A percentile compares a stretch with the other conserved stretches of the same genome.
phyloP scores from a whole-genome alignment of 768 basidiomycete genomes.

The Xanthoconium purpureum region DNA sequence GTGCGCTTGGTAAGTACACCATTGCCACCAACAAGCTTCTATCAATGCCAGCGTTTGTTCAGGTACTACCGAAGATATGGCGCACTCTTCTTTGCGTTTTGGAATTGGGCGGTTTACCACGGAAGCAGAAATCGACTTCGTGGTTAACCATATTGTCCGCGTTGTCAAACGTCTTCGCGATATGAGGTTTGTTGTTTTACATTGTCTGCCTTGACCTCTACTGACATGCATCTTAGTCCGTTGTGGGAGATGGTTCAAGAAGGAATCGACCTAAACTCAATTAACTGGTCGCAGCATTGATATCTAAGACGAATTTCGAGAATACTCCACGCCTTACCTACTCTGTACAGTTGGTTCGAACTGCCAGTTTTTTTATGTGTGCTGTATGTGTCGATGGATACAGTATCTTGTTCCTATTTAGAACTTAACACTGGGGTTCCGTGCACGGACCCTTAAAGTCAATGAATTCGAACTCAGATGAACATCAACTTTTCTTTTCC shows the following conservation, averaged over 20 bases:
- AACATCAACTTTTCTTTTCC: conserved; percentile 26
- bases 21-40: background rate
- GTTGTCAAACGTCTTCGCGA: conserved; percentile 89
- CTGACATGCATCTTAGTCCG: conserved; percentile 50
- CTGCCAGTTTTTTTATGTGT: background rate
- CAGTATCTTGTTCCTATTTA: background rate
- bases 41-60: background rate
- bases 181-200: conserved; percentile 64
- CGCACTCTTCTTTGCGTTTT: conserved; percentile 95
- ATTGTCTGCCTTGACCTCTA: conserved; percentile 3
- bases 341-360: conserved; percentile 10
- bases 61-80: conserved; percentile 98
- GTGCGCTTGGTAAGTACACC: conserved; percentile 73
- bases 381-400: background rate
- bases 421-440: conserved; percentile 12
- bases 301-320: background rate
- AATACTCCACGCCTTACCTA: conserved; percentile 11
- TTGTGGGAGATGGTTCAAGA: conserved; percentile 99
- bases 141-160: conserved; percentile 79
- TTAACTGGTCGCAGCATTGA: conserved; percentile 84
- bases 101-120: conserved; percentile 98
- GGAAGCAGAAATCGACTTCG: conserved; percentile 94
- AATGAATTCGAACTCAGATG: conserved; percentile 32
- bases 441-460: conserved; percentile 34
- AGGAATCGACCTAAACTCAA: conserved; percentile 92